These are phyloP conservation scores for Salix udensis DNA, from an alignment of 345 rosid species.

Conservation along the genomic window DNA sequence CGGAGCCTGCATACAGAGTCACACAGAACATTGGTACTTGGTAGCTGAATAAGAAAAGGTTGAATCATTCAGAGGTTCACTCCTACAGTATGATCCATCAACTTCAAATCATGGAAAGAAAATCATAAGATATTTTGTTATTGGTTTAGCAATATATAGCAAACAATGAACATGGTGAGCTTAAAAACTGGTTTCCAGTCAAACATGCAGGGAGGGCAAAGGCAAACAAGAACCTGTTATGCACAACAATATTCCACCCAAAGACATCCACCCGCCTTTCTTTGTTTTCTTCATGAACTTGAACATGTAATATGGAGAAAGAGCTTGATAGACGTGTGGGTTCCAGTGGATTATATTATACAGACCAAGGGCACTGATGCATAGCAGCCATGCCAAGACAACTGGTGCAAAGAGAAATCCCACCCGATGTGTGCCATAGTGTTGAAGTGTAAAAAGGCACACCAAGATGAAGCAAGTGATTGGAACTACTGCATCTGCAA, in stretches of 20 bases:
- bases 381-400: slow-evolving; percentile 73
- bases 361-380: slow-evolving; percentile 88
- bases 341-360: slow-evolving; percentile 88
- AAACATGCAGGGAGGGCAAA: slow-evolving; percentile 1
- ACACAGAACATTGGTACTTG: slow-evolving; percentile 4
- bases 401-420: slow-evolving; percentile 93
- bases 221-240: slow-evolving; percentile 63
- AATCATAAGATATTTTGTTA: neutral
- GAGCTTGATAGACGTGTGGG: slow-evolving; percentile 80
- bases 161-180: neutral
- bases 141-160: neutral
- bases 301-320: slow-evolving; percentile 95
- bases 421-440: slow-evolving; percentile 90
- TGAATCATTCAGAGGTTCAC: neutral
- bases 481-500: slow-evolving; percentile 92
- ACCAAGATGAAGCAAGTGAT: slow-evolving; percentile 91
- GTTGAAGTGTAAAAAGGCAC: slow-evolving; percentile 96
- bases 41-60: neutral
- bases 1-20: slow-evolving; percentile 64
- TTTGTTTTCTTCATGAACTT: slow-evolving; percentile 91
- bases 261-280: slow-evolving; percentile 97
- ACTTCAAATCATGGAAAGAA: neutral
- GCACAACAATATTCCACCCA: slow-evolving; percentile 93
- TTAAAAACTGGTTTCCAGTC: neutral
- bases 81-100: neutral